Conservation (phyloP, 306 rosid species). For the Arachis stenosperma region DNA sequence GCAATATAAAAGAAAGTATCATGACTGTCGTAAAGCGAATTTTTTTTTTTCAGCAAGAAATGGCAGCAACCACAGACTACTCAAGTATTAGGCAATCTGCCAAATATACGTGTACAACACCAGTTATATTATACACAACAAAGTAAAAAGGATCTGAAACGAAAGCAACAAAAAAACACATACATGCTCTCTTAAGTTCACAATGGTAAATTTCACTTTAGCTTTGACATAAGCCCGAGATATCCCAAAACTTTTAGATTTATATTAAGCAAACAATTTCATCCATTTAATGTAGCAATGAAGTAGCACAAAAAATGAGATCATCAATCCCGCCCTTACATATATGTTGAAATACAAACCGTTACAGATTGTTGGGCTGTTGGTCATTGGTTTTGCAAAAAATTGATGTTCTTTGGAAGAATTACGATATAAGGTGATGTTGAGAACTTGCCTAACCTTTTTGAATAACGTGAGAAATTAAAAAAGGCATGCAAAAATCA, state of each 20-base stretch:
- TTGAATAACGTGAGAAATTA: conserved; percentile 2
- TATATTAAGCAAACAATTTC: conserved; percentile 15
- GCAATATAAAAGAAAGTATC: conserved; percentile 39
- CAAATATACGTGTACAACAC: conserved; percentile 18
- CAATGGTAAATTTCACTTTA: background rate
- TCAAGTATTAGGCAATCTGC: conserved; percentile 3
- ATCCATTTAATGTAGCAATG: background rate
- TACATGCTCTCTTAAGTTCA: background rate
- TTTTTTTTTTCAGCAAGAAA: conserved; percentile 1
- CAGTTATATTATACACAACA: background rate
- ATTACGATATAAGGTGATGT: conserved; percentile 1
- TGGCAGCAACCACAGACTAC: conserved; percentile 2
- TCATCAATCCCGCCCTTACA: background rate
- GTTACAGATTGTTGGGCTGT: background rate
- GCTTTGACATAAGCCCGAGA: conserved; percentile 5
- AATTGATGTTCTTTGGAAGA: conserved; percentile 8
- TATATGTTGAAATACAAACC: background rate
- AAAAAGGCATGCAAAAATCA: conserved; percentile 15
- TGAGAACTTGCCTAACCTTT: conserved; percentile 1
- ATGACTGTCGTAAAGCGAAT: conserved; percentile 12
- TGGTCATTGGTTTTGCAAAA: conserved; percentile 18
- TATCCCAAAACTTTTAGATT: conserved; percentile 8
- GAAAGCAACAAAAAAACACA: background rate
- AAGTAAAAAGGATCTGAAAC: background rate
- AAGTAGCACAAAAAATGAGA: conserved; percentile 8